Percentiles rank a stretch among this genome's conserved stretches.
Evolutionary conservation across 805 yeast species (phyloP).

Genomic region (Saccharomyces kudriavzevii): DNA sequence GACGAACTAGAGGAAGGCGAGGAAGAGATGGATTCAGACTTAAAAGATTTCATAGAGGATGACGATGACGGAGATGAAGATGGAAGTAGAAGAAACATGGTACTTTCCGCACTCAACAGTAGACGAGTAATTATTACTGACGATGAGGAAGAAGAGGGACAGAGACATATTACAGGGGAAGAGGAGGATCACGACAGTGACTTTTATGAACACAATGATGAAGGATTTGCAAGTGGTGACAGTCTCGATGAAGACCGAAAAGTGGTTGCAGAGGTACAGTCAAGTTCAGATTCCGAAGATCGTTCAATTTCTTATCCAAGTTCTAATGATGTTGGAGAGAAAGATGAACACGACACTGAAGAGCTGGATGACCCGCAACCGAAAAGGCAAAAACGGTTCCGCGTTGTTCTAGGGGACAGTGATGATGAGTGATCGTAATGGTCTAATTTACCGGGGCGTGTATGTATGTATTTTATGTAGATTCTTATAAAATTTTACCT

Average conservation of each 20-base stretch:
- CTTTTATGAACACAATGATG: slow-evolving; percentile 25
- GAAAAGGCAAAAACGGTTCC: slow-evolving; percentile 15
- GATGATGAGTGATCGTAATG: slow-evolving; percentile 18
- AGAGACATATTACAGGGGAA: slow-evolving; percentile 3
- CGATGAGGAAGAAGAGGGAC: not conserved
- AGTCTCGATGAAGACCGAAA: slow-evolving; percentile 22
- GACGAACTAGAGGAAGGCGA: slow-evolving; percentile 6
- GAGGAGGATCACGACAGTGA: slow-evolving; percentile 19
- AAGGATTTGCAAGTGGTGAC: slow-evolving; percentile 29
- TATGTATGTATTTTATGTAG: not conserved
- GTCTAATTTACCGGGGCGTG: not conserved
- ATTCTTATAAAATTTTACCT: not conserved
- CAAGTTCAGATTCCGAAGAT: slow-evolving; percentile 6
- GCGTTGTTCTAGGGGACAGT: slow-evolving; percentile 20
- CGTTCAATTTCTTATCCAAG: not conserved
- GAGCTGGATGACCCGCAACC: slow-evolving; percentile 7
- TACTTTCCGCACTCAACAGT: not conserved
- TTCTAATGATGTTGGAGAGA: slow-evolving; percentile 29
- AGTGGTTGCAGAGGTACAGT: slow-evolving; percentile 27
- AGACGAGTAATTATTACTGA: not conserved
- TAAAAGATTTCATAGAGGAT: slow-evolving; percentile 1
- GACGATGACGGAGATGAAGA: slow-evolving; percentile 1
- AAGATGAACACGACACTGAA: slow-evolving; percentile 33
- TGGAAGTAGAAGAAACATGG: not conserved
- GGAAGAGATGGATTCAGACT: slow-evolving; percentile 1